These are phyloP conservation scores for Neurospora pannonica DNA, from an alignment of 495 filamentous ascomycete species.

Conservation along the genomic window DNA sequence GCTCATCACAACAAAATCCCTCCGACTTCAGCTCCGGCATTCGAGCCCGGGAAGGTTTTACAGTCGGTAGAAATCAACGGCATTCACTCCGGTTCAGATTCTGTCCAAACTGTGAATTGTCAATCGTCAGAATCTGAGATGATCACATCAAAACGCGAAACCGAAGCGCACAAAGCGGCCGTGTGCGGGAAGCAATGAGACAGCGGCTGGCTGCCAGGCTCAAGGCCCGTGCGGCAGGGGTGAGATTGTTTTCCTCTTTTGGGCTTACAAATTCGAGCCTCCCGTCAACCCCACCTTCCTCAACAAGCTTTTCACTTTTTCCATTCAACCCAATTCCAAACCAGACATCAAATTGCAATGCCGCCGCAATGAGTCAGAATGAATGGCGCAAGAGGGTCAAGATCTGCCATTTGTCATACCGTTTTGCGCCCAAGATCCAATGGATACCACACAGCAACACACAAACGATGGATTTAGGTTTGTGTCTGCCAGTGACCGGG, in stretches of 20 bases:
- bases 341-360: not conserved
- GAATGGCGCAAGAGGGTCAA: not conserved
- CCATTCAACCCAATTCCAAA: not conserved
- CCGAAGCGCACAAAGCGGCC: not conserved
- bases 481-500: not conserved
- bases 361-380: not conserved
- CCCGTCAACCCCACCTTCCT: not conserved
- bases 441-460: not conserved
- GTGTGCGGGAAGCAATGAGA: not conserved
- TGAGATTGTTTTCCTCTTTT: not conserved
- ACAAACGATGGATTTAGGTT: not conserved
- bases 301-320: not conserved
- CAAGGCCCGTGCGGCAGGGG: not conserved
- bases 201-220: not conserved
- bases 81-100: not conserved
- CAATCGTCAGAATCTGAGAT: not conserved
- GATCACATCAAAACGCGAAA: not conserved
- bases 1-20: not conserved
- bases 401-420: not conserved
- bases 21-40: not conserved
- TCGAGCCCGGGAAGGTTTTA: not conserved
- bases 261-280: not conserved
- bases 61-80: not conserved
- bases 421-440: not conserved
- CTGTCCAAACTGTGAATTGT: not conserved